phyloP scores from a whole-genome alignment of 2,329 filamentous ascomycete genomes.

The Sordariomycetes sp. region DNA sequence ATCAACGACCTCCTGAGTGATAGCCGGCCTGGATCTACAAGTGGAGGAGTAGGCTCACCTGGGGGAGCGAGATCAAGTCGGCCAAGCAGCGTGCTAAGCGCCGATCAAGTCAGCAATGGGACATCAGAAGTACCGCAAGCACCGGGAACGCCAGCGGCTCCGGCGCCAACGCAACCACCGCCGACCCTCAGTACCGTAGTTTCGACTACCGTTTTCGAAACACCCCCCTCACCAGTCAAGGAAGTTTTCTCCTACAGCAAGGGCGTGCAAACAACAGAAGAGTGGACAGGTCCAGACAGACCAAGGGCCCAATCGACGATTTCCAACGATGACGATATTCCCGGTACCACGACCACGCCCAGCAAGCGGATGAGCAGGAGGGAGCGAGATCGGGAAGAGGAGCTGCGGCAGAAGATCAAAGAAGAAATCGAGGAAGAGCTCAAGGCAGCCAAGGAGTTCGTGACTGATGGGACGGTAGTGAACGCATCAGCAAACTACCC shows the following conservation, averaged over 20 bases:
- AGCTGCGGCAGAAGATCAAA: slow-evolving; percentile 74
- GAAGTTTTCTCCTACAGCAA: slow-evolving; percentile 97
- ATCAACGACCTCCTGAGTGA: slow-evolving; percentile 79
- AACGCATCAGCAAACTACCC: slow-evolving; percentile 53
- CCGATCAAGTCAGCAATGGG: slow-evolving; percentile 70
- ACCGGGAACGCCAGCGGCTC: slow-evolving; percentile 26
- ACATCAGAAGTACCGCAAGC: slow-evolving; percentile 50
- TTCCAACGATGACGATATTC: slow-evolving; percentile 54
- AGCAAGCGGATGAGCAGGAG: slow-evolving; percentile 71
- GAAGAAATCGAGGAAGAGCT: slow-evolving; percentile 91
- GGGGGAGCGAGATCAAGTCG: slow-evolving; percentile 56
- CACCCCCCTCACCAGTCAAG: slow-evolving; percentile 62
- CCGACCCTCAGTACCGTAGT: slow-evolving; percentile 69
- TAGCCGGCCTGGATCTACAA: slow-evolving; percentile 61
- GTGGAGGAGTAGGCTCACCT: slow-evolving; percentile 56
- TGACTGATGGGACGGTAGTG: slow-evolving; percentile 31
- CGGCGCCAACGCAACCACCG: slow-evolving; percentile 24
- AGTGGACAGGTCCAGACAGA: slow-evolving; percentile 51
- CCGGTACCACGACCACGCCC: slow-evolving; percentile 46
- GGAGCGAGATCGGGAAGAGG: slow-evolving; percentile 77
- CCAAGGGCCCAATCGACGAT: slow-evolving; percentile 27
- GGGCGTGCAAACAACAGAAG: slow-evolving; percentile 81
- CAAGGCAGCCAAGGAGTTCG: slow-evolving; percentile 56
- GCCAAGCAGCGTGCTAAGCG: slow-evolving; percentile 79
- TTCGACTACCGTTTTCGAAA: slow-evolving; percentile 72